phyloP scores from a whole-genome alignment of 2,329 filamentous ascomycete genomes.

The Fusarium compactum region DNA sequence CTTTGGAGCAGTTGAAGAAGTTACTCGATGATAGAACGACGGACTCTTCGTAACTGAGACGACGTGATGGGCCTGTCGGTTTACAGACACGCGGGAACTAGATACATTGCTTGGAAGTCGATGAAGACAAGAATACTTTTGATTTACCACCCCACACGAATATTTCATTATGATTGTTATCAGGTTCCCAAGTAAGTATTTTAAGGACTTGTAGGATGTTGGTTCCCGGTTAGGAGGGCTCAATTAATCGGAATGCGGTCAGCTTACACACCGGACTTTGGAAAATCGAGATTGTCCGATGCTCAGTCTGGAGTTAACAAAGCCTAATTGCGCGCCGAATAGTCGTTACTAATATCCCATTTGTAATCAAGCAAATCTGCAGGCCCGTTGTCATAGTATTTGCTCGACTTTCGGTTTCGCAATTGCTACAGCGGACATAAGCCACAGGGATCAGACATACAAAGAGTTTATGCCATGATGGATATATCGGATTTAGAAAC shows the following conservation, averaged over 20 bases:
- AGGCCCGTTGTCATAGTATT: too few species aligned
- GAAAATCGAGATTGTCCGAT: constrained; percentile 29
- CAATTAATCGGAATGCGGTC: neutral
- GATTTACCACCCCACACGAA: neutral
- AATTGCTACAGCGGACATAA: neutral
- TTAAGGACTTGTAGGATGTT: neutral
- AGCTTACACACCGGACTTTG: constrained; percentile 29
- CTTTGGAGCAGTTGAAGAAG: constrained; percentile 20
- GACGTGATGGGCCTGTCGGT: too few species aligned
- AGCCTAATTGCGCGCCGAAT: neutral
- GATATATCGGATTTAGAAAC: constrained; percentile 22
- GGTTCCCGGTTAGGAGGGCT: too few species aligned
- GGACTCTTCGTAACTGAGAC: neutral
- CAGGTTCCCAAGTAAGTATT: neutral
- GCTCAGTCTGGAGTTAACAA: constrained; percentile 6
- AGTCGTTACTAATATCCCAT: neutral
- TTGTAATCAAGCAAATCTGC: neutral
- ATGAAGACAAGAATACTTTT: neutral
- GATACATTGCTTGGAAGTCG: neutral
- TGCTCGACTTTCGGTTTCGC: neutral
- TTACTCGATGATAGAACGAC: neutral
- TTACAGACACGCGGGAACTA: neutral
- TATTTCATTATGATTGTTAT: neutral
- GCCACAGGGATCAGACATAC: neutral
- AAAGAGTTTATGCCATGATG: neutral